Conservation (phyloP, 768 basidiomycete species). For the Tylopilus rubrobrunneus region DNA sequence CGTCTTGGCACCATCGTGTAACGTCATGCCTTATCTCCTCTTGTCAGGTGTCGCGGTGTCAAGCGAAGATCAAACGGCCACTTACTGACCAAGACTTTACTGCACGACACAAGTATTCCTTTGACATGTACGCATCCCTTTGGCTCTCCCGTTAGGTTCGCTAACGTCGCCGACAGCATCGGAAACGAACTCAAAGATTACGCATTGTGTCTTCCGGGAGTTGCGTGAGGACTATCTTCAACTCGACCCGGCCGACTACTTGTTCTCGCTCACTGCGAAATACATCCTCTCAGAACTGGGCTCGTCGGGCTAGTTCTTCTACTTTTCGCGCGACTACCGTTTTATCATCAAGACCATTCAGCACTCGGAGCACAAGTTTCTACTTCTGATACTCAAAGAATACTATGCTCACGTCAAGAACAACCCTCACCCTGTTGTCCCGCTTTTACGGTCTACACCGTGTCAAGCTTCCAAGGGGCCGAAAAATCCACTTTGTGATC, state of each 20-base stretch:
- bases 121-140: constrained; percentile 75
- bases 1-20: constrained; percentile 25
- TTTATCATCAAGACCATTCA: constrained; percentile 99
- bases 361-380: constrained; percentile 90
- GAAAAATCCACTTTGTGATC: constrained; percentile 98
- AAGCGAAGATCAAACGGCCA: constrained; percentile 88
- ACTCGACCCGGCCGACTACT: constrained; percentile 95
- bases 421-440: constrained; percentile 87
- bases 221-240: constrained; percentile 92
- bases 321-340: constrained; percentile 96
- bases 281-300: constrained; percentile 98
- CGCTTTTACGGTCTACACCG: constrained; percentile 97
- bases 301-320: constrained; percentile 98
- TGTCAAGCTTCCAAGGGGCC: constrained; percentile 90
- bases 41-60: constrained; percentile 84
- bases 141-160: neutral
- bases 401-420: constrained; percentile 83
- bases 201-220: constrained; percentile 96
- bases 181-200: constrained; percentile 99
- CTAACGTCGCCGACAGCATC: constrained; percentile 47
- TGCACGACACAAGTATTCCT: constrained; percentile 91
- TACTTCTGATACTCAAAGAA: constrained; percentile 74
- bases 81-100: constrained; percentile 84
- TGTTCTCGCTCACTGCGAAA: constrained; percentile 92
- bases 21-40: constrained; percentile 2